Conservation (phyloP, 768 basidiomycete species). For the Suillus lakei region DNA sequence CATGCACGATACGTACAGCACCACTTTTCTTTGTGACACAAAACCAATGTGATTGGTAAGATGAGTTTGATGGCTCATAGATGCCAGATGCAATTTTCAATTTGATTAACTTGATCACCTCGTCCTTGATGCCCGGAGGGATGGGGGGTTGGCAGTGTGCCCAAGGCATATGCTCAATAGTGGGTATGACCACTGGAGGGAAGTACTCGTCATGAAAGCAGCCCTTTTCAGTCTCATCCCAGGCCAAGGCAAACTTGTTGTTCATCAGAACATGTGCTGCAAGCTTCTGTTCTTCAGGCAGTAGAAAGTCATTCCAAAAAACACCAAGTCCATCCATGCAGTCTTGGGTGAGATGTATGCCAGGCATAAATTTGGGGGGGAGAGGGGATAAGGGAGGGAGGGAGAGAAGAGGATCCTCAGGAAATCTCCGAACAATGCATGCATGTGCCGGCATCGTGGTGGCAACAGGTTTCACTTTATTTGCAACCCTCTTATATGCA, state of each 20-base stretch:
- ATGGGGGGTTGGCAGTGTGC: too few species aligned
- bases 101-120: too few species aligned
- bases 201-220: constrained; percentile 39
- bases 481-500: constrained; percentile 40
- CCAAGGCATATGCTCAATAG: constrained; percentile 40
- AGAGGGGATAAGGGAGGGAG: constrained; percentile 20
- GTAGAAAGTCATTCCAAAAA: neutral
- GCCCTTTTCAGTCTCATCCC: constrained; percentile 42
- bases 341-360: neutral
- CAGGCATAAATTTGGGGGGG: constrained; percentile 1
- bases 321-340: neutral
- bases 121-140: too few species aligned
- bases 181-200: constrained; percentile 36
- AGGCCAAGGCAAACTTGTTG: constrained; percentile 43
- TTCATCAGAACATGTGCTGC: constrained; percentile 29
- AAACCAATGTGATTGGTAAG: constrained; percentile 45
- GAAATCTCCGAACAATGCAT: constrained; percentile 32
- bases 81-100: constrained; percentile 42
- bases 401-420: constrained; percentile 38
- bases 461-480: constrained; percentile 38
- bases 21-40: constrained; percentile 36
- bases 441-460: constrained; percentile 35
- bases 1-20: constrained; percentile 24
- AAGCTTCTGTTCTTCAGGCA: constrained; percentile 11
- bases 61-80: constrained; percentile 42